These are phyloP conservation scores for Noccaea caerulescens DNA, from an alignment of 345 rosid species.

Conservation along the genomic window DNA sequence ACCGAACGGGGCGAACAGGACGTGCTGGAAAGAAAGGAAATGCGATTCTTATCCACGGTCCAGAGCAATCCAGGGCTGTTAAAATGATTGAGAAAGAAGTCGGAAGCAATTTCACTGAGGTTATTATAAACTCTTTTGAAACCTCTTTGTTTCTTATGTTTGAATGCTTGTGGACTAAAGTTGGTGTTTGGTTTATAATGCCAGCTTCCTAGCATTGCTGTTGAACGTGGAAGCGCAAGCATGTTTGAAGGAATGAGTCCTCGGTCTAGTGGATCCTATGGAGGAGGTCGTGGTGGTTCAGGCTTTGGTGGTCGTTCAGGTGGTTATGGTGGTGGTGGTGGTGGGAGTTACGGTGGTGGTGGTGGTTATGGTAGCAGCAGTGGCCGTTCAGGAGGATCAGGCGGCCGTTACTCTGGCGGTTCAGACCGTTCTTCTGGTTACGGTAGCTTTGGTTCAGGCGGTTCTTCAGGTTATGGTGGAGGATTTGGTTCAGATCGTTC, in stretches of 20 bases:
- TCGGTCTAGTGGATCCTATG: conserved; percentile 48
- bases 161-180: not conserved
- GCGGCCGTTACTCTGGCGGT: conserved; percentile 44
- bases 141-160: not conserved
- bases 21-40: conserved; percentile 99
- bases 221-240: conserved; percentile 55
- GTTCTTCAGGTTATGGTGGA: conserved; percentile 51
- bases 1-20: conserved; percentile 99
- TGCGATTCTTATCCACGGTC: conserved; percentile 76
- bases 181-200: conserved; percentile 15
- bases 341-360: conserved; percentile 16
- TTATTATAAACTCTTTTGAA: conserved; percentile 22
- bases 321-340: conserved; percentile 49
- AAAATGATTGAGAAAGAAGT: conserved; percentile 77
- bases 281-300: conserved; percentile 53
- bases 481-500: conserved; percentile 50
- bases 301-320: conserved; percentile 55
- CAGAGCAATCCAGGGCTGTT: conserved; percentile 69
- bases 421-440: conserved; percentile 46
- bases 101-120: conserved; percentile 85
- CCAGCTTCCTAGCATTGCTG: conserved; percentile 71
- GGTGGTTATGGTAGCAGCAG: conserved; percentile 36
- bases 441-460: conserved; percentile 48
- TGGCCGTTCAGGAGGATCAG: conserved; percentile 43
- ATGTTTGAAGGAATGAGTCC: conserved; percentile 54